phyloP scores from a whole-genome alignment of 768 basidiomycete genomes.

The Tulasnella sp. region DNA sequence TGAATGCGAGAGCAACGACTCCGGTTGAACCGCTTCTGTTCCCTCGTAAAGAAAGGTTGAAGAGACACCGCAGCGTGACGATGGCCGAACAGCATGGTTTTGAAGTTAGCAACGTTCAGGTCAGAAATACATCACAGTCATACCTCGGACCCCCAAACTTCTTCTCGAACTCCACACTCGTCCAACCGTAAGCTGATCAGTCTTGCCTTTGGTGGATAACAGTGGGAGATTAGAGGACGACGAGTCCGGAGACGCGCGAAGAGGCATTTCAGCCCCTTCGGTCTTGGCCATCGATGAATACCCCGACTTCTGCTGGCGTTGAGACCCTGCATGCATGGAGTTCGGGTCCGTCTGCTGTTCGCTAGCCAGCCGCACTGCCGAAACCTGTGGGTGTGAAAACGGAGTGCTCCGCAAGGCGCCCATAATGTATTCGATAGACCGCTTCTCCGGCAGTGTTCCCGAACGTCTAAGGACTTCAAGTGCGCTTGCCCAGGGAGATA shows the following conservation, averaged over 20 bases:
- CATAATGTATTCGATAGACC: slow-evolving; percentile 70
- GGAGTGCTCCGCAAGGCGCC: slow-evolving; percentile 41
- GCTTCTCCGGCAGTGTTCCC: slow-evolving; percentile 75
- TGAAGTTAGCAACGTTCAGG: neutral
- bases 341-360: neutral
- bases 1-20: slow-evolving; percentile 83
- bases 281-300: neutral
- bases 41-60: slow-evolving; percentile 80
- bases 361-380: slow-evolving; percentile 18
- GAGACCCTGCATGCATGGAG: neutral
- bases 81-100: slow-evolving; percentile 62
- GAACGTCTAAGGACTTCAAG: slow-evolving; percentile 86
- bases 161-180: slow-evolving; percentile 68
- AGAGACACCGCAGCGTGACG: too few species aligned
- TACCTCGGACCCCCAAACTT: slow-evolving; percentile 71
- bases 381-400: slow-evolving; percentile 1
- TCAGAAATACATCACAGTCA: slow-evolving; percentile 22
- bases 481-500: slow-evolving; percentile 43
- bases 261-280: neutral
- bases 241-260: neutral
- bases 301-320: neutral
- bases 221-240: neutral
- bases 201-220: neutral
- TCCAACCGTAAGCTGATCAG: slow-evolving; percentile 78
- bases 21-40: slow-evolving; percentile 79